Evolutionary conservation across 2,329 filamentous ascomycete genomes (phyloP).

Genomic region (Plenodomus tracheiphilus): DNA sequence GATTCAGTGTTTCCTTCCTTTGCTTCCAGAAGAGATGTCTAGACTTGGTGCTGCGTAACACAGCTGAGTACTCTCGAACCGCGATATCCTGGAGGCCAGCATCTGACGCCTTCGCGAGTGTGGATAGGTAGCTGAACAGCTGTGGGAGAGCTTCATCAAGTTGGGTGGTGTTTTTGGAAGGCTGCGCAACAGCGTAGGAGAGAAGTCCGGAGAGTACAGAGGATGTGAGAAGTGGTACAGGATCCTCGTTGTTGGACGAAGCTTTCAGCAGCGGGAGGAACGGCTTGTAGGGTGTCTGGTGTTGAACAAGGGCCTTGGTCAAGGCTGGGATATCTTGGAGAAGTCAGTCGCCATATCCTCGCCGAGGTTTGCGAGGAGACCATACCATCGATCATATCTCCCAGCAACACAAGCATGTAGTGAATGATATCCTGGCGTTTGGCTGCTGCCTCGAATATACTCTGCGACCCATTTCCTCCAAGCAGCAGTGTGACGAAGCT

Average conservation of each 20-base stretch:
- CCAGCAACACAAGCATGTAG: conserved; percentile 88
- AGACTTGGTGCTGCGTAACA: conserved; percentile 75
- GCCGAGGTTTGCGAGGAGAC: background rate
- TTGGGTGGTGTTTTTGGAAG: conserved; percentile 62
- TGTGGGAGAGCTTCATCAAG: conserved; percentile 78
- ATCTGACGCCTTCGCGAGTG: conserved; percentile 81
- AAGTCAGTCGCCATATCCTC: background rate
- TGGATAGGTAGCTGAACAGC: conserved; percentile 83
- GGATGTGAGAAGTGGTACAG: conserved; percentile 86
- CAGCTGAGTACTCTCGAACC: conserved; percentile 84
- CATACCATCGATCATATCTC: conserved; percentile 83
- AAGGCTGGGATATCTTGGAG: conserved; percentile 74
- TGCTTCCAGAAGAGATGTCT: conserved; percentile 90
- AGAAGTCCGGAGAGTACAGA: conserved; percentile 83
- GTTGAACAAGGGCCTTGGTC: conserved; percentile 73
- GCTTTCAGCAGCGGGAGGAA: conserved; percentile 84
- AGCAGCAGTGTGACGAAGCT: conserved; percentile 82
- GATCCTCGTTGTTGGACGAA: conserved; percentile 80
- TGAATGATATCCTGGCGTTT: conserved; percentile 90
- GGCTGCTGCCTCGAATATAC: conserved; percentile 77
- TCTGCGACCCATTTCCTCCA: conserved; percentile 66
- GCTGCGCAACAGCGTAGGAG: conserved; percentile 62
- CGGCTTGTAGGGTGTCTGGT: conserved; percentile 71
- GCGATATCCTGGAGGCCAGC: conserved; percentile 93
- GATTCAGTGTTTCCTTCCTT: conserved; percentile 78